Evolutionary conservation across 2,329 filamentous ascomycete genomes (phyloP).

Genomic region (Pseudogymnoascus sp.): DNA sequence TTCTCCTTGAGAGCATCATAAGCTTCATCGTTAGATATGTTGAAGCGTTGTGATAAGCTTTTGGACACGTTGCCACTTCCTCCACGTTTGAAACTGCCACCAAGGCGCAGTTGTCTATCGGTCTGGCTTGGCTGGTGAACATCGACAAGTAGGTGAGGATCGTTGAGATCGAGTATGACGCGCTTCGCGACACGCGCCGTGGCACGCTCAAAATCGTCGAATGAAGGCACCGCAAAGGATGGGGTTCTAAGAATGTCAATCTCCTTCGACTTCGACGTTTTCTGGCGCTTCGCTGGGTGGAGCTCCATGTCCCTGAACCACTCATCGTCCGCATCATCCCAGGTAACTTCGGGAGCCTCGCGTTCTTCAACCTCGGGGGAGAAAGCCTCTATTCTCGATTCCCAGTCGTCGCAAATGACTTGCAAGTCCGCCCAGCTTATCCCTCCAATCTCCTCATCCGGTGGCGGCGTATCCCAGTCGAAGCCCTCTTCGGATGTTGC

Average conservation of each 20-base stretch:
- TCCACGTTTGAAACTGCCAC: slow-evolving; percentile 53
- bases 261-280: slow-evolving; percentile 38
- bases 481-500: slow-evolving; percentile 39
- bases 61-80: slow-evolving; percentile 62
- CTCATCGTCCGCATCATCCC: slow-evolving; percentile 45
- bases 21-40: slow-evolving; percentile 90
- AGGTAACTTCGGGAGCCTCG: slow-evolving; percentile 22
- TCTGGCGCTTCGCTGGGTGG: slow-evolving; percentile 56
- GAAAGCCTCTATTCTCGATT: slow-evolving; percentile 42
- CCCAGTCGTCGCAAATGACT: slow-evolving; percentile 82
- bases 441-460: slow-evolving; percentile 59
- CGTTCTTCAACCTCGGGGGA: slow-evolving; percentile 19
- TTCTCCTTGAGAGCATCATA: slow-evolving; percentile 96
- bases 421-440: slow-evolving; percentile 73
- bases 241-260: slow-evolving; percentile 51
- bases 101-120: slow-evolving; percentile 43
- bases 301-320: slow-evolving; percentile 52
- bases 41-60: slow-evolving; percentile 75
- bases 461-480: slow-evolving; percentile 43
- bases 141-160: slow-evolving; percentile 79
- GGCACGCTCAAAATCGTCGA: slow-evolving; percentile 71
- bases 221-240: slow-evolving; percentile 56
- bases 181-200: slow-evolving; percentile 68
- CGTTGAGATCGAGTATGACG: slow-evolving; percentile 77
- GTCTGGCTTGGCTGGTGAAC: slow-evolving; percentile 58